phyloP scores from a whole-genome alignment of 106 monocot genomes.

The Allium sativum region DNA sequence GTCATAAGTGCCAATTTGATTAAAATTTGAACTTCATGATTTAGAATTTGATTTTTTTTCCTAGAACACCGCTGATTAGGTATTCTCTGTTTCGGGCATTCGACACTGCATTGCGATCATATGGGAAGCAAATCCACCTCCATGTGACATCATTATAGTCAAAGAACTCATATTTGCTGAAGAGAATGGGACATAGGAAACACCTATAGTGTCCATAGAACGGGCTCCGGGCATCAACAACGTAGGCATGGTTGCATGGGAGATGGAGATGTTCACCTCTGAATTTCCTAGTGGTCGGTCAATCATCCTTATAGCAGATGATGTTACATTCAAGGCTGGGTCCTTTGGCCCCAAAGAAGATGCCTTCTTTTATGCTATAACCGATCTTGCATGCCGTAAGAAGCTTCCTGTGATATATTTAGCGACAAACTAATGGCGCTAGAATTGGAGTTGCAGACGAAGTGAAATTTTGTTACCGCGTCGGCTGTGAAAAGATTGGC shows the following conservation, averaged over 20 bases:
- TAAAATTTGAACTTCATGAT: neutral
- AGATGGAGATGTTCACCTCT: constrained; percentile 67
- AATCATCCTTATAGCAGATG: constrained; percentile 82
- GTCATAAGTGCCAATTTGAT: no score
- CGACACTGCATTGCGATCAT: constrained; percentile 51
- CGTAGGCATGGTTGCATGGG: constrained; percentile 94
- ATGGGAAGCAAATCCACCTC: constrained; percentile 35
- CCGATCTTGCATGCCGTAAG: constrained; percentile 67
- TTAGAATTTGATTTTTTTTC: neutral
- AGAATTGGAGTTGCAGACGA: constrained; percentile 87
- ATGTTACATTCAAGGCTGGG: constrained; percentile 84
- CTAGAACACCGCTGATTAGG: neutral
- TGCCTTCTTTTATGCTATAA: constrained; percentile 79
- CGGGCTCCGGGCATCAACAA: constrained; percentile 66
- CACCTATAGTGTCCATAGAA: constrained; percentile 43
- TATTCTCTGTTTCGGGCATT: constrained; percentile 52
- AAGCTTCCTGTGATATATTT: constrained; percentile 88
- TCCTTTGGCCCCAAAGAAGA: constrained; percentile 97
- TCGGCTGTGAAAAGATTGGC: no score
- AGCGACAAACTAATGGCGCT: constrained; percentile 90
- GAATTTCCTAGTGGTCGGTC: constrained; percentile 79
- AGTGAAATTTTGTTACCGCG: constrained; percentile 70
- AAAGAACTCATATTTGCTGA: constrained; percentile 76
- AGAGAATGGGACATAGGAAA: constrained; percentile 53
- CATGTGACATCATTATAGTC: constrained; percentile 26